Base-by-base conservation (phyloP, 768 basidiomycete species). In the Xerocomellus dryophilus region DNA sequence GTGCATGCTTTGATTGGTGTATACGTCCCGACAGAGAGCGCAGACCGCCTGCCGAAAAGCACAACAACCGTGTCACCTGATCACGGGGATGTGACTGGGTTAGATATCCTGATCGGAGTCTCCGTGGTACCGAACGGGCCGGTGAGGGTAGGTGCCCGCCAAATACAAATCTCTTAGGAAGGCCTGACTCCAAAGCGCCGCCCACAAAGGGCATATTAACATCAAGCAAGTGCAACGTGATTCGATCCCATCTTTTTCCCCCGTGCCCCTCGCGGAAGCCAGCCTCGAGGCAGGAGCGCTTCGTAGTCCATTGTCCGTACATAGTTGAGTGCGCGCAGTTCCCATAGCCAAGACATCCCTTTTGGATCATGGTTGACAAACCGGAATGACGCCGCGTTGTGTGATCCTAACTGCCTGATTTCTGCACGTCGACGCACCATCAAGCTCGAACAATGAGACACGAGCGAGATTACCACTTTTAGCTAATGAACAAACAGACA, bases 231-330 rank as follows among this genome's bases (percentile, higher is more conserved):
- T 25, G 23, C 23, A 25, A 25, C 23, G 34, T 53, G 57, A 39
- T 40, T n/a, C 9, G 38, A 21, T 42, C 15, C 25, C 20, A 36
- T 21, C 4, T 48, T 27, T 36, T 15, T 43, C 35, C 15, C 31
- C 48, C 52, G 59, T 29, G 40, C 5, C 18, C 41, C 18, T 36
- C 53, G 58, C 43, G 36, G 36, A 41, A 47, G 9, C 0, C 14
- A 3, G 52, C 52, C 52, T 47, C 50, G 58, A 59, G 57, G 51
- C 49, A 34, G 17, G 25, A 14, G 25, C 14, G 39, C 53, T 57
- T 44, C 46, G 42, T 47, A 31, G 36, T 34, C 25, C 49, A 42
- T 17, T 10, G 25, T 5, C 41, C 21, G 7, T 9, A 29, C 27
- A 29, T 29, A 43, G 40, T 43, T 3, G 42, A 17, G 27, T 51